Conservation (phyloP, 768 basidiomycete species). For the Tylopilus sp. region DNA sequence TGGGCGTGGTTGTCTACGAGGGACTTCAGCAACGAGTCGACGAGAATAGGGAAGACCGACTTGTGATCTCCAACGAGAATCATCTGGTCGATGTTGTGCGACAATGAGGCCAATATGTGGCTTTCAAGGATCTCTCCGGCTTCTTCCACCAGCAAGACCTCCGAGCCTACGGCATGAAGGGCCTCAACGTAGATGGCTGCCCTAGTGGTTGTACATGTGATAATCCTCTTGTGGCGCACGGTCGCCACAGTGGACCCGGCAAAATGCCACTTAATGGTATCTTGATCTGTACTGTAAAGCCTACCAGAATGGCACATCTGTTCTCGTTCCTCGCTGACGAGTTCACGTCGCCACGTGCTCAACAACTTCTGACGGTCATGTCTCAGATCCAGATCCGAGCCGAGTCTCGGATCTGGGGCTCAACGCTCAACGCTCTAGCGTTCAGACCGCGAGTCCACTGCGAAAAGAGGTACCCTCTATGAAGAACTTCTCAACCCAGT, state of each 20-base stretch:
- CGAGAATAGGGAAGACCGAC: constrained; percentile 38
- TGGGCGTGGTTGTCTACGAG: constrained; percentile 61
- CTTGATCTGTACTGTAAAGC: constrained; percentile 38
- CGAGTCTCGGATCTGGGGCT: constrained; percentile 25
- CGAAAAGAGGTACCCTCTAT: constrained; percentile 41
- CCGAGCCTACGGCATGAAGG: constrained; percentile 43
- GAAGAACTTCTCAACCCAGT: constrained; percentile 35
- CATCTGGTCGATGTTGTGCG: constrained; percentile 43
- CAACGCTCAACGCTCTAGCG: constrained; percentile 40
- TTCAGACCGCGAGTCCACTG: constrained; percentile 44
- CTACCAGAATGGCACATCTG: constrained; percentile 26
- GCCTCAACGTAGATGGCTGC: constrained; percentile 55
- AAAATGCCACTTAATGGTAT: constrained; percentile 34
- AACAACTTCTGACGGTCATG: constrained; percentile 34
- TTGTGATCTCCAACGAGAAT: constrained; percentile 73
- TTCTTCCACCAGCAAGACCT: constrained; percentile 63
- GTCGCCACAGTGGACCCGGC: constrained; percentile 29
- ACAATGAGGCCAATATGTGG: constrained; percentile 59
- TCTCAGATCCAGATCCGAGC: constrained; percentile 47
- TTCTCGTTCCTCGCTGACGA: constrained; percentile 31
- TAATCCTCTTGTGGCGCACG: constrained; percentile 48
- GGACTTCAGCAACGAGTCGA: neutral
- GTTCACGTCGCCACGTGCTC: constrained; percentile 33
- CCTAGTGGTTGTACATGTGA: constrained; percentile 67
- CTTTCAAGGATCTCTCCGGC: constrained; percentile 71